Evolutionary conservation across 1,284 basidiomycete species (phyloP).

Genomic region (Cryptococcus maquisensis): DNA sequence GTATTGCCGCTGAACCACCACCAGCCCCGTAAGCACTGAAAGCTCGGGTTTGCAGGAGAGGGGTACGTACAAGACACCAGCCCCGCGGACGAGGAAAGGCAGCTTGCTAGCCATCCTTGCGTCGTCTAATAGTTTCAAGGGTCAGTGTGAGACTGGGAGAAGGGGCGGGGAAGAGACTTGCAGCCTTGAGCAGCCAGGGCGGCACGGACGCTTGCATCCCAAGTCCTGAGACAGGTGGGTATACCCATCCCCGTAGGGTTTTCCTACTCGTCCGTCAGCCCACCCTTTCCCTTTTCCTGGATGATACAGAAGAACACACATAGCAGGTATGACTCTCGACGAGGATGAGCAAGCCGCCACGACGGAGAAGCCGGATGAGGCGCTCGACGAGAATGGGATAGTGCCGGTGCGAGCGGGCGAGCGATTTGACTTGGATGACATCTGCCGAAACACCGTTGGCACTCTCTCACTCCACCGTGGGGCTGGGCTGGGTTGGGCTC

Average conservation of each 20-base stretch:
- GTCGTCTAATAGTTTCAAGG: constrained; percentile 18
- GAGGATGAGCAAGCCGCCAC: constrained; percentile 39
- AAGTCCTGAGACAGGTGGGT: constrained; percentile 13
- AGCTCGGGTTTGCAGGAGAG: too few relatives aligned
- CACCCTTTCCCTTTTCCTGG: background rate
- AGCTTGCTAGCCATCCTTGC: constrained; percentile 20
- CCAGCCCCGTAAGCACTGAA: too few relatives aligned
- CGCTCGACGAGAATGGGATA: constrained; percentile 35
- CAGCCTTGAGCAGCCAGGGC: constrained; percentile 21
- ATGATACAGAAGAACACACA: constrained; percentile 21
- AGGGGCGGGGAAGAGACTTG: constrained; percentile 10
- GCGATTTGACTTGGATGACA: constrained; percentile 42
- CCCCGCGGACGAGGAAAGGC: constrained; percentile 13
- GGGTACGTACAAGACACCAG: constrained; percentile 35
- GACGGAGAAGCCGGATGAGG: constrained; percentile 33
- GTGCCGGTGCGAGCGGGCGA: constrained; percentile 31
- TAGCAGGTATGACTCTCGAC: constrained; percentile 37
- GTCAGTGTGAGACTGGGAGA: background rate
- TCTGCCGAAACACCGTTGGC: constrained; percentile 22
- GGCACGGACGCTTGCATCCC: constrained; percentile 26
- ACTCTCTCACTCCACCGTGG: background rate
- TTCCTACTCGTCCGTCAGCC: background rate
- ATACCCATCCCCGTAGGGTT: background rate
- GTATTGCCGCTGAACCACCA: too few relatives aligned
- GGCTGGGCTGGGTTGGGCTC: background rate